Evolutionary conservation across 2,329 filamentous ascomycete species (phyloP).

Genomic region (Trichoderma simmonsii): DNA sequence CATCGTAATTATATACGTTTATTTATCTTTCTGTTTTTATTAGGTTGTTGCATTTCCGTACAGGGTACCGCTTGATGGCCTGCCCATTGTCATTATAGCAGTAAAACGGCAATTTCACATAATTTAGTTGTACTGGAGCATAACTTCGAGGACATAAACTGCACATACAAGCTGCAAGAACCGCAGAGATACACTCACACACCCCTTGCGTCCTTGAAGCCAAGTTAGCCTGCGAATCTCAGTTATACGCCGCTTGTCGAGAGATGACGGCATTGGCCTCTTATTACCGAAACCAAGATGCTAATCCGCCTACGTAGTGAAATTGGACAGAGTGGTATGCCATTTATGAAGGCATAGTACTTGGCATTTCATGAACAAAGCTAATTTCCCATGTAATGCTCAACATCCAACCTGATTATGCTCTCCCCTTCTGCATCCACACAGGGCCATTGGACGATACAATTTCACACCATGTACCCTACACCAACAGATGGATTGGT

Average conservation of each 20-base stretch:
- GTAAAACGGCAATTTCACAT: not conserved
- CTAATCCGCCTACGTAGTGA: not conserved
- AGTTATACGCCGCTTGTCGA: too few relatives aligned
- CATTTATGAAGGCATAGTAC: not conserved
- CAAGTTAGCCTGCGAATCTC: too few relatives aligned
- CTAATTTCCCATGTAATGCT: not conserved
- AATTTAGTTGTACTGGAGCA: not conserved
- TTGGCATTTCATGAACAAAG: not conserved
- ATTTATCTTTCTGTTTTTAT: not conserved
- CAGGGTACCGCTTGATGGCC: not conserved
- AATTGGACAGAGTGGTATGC: not conserved
- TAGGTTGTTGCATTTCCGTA: not conserved
- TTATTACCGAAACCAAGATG: not conserved
- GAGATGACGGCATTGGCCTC: too few relatives aligned
- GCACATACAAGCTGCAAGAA: not conserved
- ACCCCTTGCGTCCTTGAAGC: too few relatives aligned
- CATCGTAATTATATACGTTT: not conserved
- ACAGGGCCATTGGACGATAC: not conserved
- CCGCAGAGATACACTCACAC: not conserved
- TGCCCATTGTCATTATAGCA: not conserved
- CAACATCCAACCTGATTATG: not conserved
- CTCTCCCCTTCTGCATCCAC: not conserved
- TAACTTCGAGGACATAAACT: not conserved
- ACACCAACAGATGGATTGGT: not conserved
- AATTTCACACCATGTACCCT: not conserved